phyloP scores from a whole-genome alignment of 805 yeast genomes.

The Diddensiella caesifluorescens region DNA sequence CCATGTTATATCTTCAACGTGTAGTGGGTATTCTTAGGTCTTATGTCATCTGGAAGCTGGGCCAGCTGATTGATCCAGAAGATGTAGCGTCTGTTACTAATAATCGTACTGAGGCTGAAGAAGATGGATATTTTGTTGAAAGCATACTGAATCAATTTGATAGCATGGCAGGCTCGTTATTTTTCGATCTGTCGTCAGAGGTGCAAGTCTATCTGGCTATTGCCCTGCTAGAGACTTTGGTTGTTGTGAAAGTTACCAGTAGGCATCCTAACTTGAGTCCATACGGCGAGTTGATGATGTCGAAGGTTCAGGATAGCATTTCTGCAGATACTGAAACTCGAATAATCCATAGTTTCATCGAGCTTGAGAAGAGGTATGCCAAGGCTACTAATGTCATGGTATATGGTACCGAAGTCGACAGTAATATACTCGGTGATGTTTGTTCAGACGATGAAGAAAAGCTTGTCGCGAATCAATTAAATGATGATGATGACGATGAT shows the following conservation, averaged over 20 bases:
- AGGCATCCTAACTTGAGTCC: slow-evolving; percentile 23
- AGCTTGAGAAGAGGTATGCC: slow-evolving; percentile 46
- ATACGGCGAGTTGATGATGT: slow-evolving; percentile 20
- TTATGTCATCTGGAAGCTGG: slow-evolving; percentile 15
- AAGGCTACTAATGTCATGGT: slow-evolving; percentile 1
- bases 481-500: slow-evolving; percentile 3
- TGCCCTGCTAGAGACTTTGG: slow-evolving; percentile 21
- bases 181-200: not conserved
- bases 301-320: slow-evolving; percentile 19
- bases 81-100: slow-evolving; percentile 5
- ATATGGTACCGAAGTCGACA: slow-evolving; percentile 4
- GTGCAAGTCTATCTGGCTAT: slow-evolving; percentile 4
- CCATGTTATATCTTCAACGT: not conserved
- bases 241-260: slow-evolving; percentile 26
- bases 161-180: not conserved
- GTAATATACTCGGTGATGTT: slow-evolving; percentile 3
- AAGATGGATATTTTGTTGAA: not conserved
- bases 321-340: not conserved
- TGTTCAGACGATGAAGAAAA: slow-evolving; percentile 34
- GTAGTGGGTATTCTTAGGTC: slow-evolving; percentile 7
- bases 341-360: slow-evolving; percentile 34
- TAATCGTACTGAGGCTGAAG: too few relatives aligned
- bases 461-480: not conserved
- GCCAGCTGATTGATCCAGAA: slow-evolving; percentile 5
- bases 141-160: not conserved